phyloP scores from a whole-genome alignment of 495 filamentous ascomycete species.

The Podospora australis region DNA sequence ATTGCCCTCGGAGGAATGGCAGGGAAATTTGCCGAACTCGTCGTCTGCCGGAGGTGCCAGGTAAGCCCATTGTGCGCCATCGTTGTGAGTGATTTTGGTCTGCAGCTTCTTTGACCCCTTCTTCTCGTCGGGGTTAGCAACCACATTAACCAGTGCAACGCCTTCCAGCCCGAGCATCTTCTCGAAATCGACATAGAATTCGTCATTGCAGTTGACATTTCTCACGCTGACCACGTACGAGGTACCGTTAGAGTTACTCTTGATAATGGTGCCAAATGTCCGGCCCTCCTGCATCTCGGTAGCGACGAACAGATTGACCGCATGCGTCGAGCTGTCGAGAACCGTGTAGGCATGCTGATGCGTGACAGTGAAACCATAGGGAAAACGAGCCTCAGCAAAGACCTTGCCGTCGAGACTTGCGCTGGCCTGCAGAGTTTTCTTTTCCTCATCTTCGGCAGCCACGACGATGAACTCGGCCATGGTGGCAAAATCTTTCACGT shows the following conservation, averaged over 20 bases:
- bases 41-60: constrained; percentile 62
- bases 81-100: constrained; percentile 91
- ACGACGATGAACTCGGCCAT: constrained; percentile 95
- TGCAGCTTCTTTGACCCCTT: constrained; percentile 66
- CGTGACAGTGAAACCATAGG: constrained; percentile 65
- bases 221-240: constrained; percentile 78
- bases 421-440: constrained; percentile 64
- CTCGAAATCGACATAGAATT: constrained; percentile 88
- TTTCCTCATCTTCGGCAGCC: constrained; percentile 60
- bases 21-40: constrained; percentile 64
- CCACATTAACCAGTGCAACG: constrained; percentile 77
- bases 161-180: constrained; percentile 90
- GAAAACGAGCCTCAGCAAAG: constrained; percentile 83
- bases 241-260: constrained; percentile 97
- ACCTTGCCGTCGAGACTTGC: constrained; percentile 74
- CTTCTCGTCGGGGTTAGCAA: constrained; percentile 61
- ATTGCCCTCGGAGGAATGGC: constrained; percentile 48
- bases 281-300: constrained; percentile 52
- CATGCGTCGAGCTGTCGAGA: constrained; percentile 84
- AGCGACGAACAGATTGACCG: constrained; percentile 86
- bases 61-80: constrained; percentile 77
- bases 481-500: constrained; percentile 79
- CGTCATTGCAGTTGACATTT: constrained; percentile 66
- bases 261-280: constrained; percentile 81
- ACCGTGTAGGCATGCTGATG: constrained; percentile 83